Percentiles rank a stretch among this genome's conserved stretches.
These are phyloP conservation scores for Xylariaceae sp. DNA, from an alignment of 2,329 filamentous ascomycete species.

Conservation along the genomic window DNA sequence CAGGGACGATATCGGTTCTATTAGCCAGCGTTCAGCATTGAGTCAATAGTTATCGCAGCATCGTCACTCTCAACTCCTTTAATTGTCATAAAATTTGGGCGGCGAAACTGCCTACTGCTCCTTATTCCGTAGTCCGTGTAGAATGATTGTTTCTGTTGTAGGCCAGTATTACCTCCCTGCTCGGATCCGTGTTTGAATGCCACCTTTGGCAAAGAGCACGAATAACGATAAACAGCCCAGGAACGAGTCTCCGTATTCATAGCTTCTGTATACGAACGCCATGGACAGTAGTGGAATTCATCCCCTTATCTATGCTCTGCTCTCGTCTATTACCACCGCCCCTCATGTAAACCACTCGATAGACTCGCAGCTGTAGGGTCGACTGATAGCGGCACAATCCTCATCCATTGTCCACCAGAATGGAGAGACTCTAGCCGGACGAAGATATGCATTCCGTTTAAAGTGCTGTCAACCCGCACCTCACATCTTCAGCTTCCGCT, in stretches of 20 bases:
- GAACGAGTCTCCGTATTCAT: background rate
- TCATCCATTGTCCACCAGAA: background rate
- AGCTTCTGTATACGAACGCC: background rate
- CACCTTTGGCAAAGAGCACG: background rate
- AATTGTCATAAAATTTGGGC: too few species aligned
- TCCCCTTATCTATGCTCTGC: background rate
- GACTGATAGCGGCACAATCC: background rate
- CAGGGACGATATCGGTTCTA: background rate
- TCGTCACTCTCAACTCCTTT: too few species aligned
- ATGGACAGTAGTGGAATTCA: background rate
- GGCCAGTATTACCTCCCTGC: background rate
- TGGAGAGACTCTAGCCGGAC: background rate
- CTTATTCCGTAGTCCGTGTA: background rate
- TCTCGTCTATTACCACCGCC: background rate
- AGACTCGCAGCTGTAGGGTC: background rate
- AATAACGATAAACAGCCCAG: background rate
- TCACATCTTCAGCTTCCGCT: slow-evolving; percentile 80
- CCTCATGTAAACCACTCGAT: background rate
- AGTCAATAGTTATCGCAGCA: background rate
- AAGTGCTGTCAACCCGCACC: slow-evolving; percentile 7
- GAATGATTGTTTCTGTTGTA: slow-evolving; percentile 3
- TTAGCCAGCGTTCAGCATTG: background rate
- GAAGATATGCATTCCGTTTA: too few species aligned
- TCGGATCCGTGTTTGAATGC: background rate
- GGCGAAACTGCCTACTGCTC: background rate